Base-by-base conservation (phyloP, 2,329 filamentous ascomycete genomes). In the Pseudogymnoascus sp. region DNA sequence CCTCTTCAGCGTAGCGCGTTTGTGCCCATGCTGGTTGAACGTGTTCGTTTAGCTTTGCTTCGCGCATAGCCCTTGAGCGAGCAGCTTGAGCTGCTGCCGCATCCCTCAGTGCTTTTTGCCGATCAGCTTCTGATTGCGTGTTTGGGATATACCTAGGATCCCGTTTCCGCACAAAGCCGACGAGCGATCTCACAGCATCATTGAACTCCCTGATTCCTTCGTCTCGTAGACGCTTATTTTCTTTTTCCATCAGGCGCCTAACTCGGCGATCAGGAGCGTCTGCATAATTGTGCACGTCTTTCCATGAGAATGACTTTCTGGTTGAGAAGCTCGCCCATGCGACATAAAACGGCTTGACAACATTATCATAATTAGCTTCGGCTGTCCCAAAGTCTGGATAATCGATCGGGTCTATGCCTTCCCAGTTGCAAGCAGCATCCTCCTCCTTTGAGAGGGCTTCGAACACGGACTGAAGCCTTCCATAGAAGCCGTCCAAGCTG, bases 161-260 rank as follows among this genome's bases (percentile, higher is more conserved):
- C 35, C 94, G 84, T 76, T 96, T 97, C 67, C 90, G 87, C 13
- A 93, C 88, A 74, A 97, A 97, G 1, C 86, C 82, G 2, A 97
- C 88, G 10, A 99, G 80, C 5, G 91, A 89, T 62, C 90, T 80
- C 31, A 99, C 91, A 2, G 92, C 89, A 64, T 96, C 92, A 74
- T 97, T 97, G 77, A 96, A 97, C 67, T 96, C 90, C 62, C 88
- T 84, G 9, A 89, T 84, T 2, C 86, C 91, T 60, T 93, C 89
- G 18, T 97, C 92, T 60, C 94, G 84, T 25, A 88, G 75, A 66
- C 88, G 89, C 68, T 87, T 89, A 74, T 99, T 99, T 72, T 97
- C 93, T 74, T 96, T 97, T 72, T 97, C 94, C 87, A 97, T 96
- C 39, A 90, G 70, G 33, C 94, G 84, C 60, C 93, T 86, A 13